These are phyloP conservation scores for Margaritispora aquatica DNA, from an alignment of 495 filamentous ascomycete genomes.

Conservation along the genomic window DNA sequence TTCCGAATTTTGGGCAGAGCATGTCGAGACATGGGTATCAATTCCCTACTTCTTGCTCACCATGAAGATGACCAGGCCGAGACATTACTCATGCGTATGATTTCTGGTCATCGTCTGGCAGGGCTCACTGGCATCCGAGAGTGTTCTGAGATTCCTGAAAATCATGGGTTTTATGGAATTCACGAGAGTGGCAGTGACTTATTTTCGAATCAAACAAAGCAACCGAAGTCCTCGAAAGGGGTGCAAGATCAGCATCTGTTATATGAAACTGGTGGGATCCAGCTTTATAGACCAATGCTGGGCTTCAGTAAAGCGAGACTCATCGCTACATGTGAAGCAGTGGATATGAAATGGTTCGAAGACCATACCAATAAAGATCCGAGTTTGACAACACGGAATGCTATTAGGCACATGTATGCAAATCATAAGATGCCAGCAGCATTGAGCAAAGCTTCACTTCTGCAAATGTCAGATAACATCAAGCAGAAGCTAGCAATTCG, in stretches of 20 bases:
- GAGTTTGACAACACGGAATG: constrained; percentile 73
- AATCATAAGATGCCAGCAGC: constrained; percentile 59
- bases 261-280: constrained; percentile 60
- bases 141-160: constrained; percentile 71
- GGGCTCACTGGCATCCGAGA: constrained; percentile 66
- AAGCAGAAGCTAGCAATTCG: constrained; percentile 25
- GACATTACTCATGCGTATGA: constrained; percentile 72
- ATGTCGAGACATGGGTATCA: constrained; percentile 43
- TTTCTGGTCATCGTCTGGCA: constrained; percentile 49
- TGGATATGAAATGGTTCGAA: constrained; percentile 66
- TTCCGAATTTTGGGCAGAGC: constrained; percentile 63
- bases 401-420: constrained; percentile 60
- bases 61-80: constrained; percentile 85
- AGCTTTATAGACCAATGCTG: constrained; percentile 70
- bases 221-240: not conserved
- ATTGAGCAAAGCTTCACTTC: constrained; percentile 41
- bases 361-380: constrained; percentile 81
- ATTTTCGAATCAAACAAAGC: not conserved
- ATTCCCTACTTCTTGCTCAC: constrained; percentile 66
- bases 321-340: constrained; percentile 62
- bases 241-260: not conserved
- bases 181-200: constrained; percentile 50
- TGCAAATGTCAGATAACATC: constrained; percentile 42
- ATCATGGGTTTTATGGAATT: constrained; percentile 64
- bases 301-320: constrained; percentile 64